Evolutionary conservation across 1,284 basidiomycete species (phyloP).

Genomic region (Mycena sp.): DNA sequence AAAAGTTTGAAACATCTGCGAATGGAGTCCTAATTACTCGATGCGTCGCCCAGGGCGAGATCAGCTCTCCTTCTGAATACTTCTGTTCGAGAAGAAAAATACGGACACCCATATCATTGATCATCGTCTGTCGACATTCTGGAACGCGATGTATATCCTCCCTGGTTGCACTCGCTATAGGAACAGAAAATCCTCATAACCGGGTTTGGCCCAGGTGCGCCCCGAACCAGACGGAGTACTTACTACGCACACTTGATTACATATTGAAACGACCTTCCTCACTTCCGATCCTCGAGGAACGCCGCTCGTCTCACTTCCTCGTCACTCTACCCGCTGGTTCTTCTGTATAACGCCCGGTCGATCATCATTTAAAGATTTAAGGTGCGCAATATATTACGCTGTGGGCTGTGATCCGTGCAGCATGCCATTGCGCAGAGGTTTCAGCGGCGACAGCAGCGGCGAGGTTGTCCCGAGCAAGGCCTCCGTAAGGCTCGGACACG

Average conservation of each 20-base stretch:
- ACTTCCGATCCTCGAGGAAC: slow-evolving; percentile 25
- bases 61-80: not conserved
- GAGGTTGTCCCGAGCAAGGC: slow-evolving; percentile 23
- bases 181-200: too few relatives aligned
- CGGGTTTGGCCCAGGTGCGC: too few relatives aligned
- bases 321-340: slow-evolving; percentile 31
- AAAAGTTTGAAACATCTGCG: too few relatives aligned
- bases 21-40: not conserved
- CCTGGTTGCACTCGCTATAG: too few relatives aligned
- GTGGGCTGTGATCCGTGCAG: slow-evolving; percentile 21
- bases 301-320: slow-evolving; percentile 16
- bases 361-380: slow-evolving; percentile 24
- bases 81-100: not conserved
- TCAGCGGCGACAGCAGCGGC: slow-evolving; percentile 21
- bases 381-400: not conserved
- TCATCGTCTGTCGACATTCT: not conserved
- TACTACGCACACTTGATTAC: slow-evolving; percentile 22
- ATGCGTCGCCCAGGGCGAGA: not conserved
- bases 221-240: too few relatives aligned
- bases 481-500: slow-evolving; percentile 8
- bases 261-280: not conserved
- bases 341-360: slow-evolving; percentile 29
- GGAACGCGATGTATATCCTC: not conserved
- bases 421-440: slow-evolving; percentile 2
- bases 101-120: not conserved